Evolutionary conservation across 164 flowering plant species (phyloP), one percentile per base, ranked within the genome.

Genomic region (Magnolia sinica): DNA sequence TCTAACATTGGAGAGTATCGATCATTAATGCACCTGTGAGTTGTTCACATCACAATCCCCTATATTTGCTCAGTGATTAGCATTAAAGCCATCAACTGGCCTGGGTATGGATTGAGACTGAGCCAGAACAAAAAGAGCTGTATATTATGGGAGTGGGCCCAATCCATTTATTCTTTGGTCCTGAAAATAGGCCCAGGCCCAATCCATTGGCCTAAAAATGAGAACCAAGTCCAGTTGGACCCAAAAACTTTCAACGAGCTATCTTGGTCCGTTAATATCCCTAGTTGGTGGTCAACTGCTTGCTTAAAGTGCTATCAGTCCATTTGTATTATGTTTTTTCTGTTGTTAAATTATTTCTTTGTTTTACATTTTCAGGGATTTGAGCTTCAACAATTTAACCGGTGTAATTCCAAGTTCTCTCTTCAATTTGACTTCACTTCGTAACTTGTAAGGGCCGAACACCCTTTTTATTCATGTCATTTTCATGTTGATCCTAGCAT

Each of bases 1-100:
- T 74, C 89, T 6, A 71, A 77, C 71, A 85, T 91, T 70, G 90
- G 89, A 61, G 89, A 83, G 50, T 80, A 75, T 73, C 83, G 63
- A 77, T 80, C 65, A 52, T 79, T 93, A 81, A 5, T 58, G 6
- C 81, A 74, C 14, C 82, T 93, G 96, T 93, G 88, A 88, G 92
- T 79, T 70, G 20, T 73, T 78, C 37, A 66, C 7, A 11, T 0
- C 22, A 24, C 29, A 24, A 65, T 65, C 8, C 1, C 68, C 31
- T 2, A 23, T 4, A 24, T 64, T 7, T 65, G 27, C 4, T 23
- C 4, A 0, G 13, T 65, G 16, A 24, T 2, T 7, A 31, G 2
- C 31, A 27, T 4, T 6, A 29, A 19, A 4, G 0, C 49, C 29
- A 20, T 14, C 16, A 59, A 13, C 4, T 7, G 5, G 51, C 52